Percentiles rank a stretch among this genome's conserved stretches.
Evolutionary conservation across 495 filamentous ascomycete species (phyloP).

Genomic region (Aspergillus taichungensis): DNA sequence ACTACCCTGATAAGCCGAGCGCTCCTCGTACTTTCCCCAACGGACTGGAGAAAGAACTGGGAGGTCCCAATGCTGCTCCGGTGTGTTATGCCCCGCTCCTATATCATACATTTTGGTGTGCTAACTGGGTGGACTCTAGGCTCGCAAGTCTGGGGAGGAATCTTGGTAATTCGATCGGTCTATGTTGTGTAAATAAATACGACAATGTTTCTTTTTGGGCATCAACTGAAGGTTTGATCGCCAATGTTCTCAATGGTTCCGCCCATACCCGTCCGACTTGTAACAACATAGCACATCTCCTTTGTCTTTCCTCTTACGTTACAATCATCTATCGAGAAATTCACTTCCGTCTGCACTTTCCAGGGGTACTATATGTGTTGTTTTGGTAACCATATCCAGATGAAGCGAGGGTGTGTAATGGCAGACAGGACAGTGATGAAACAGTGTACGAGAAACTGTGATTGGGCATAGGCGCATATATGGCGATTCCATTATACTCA

Average conservation of each 20-base stretch:
- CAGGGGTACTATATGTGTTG: too few relatives aligned
- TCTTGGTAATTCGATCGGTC: slow-evolving; percentile 30
- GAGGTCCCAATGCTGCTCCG: slow-evolving; percentile 48
- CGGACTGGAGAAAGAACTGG: slow-evolving; percentile 79
- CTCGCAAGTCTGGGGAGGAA: slow-evolving; percentile 35
- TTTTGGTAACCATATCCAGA: too few relatives aligned
- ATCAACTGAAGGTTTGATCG: slow-evolving; percentile 22
- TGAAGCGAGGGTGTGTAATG: too few relatives aligned
- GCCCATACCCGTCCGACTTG: too few relatives aligned
- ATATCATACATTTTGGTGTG: background rate
- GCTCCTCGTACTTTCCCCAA: slow-evolving; percentile 71
- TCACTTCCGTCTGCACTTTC: too few relatives aligned
- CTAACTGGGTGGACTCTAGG: slow-evolving; percentile 17
- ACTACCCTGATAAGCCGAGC: slow-evolving; percentile 80
- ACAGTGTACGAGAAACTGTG: too few relatives aligned
- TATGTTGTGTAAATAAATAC: slow-evolving; percentile 38
- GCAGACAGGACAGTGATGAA: too few relatives aligned
- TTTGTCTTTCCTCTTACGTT: too few relatives aligned
- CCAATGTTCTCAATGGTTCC: slow-evolving; percentile 5
- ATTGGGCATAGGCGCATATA: too few relatives aligned
- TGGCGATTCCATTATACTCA: too few relatives aligned
- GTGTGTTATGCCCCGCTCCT: slow-evolving; percentile 20
- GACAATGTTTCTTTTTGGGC: slow-evolving; percentile 30
- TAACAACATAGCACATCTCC: too few relatives aligned
- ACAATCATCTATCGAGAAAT: too few relatives aligned